A percentile compares a stretch with the other conserved stretches of the same genome.
Evolutionary conservation across 192 early-diverging fungal genomes (phyloP).

Genomic region (Backusella psychrophila): DNA sequence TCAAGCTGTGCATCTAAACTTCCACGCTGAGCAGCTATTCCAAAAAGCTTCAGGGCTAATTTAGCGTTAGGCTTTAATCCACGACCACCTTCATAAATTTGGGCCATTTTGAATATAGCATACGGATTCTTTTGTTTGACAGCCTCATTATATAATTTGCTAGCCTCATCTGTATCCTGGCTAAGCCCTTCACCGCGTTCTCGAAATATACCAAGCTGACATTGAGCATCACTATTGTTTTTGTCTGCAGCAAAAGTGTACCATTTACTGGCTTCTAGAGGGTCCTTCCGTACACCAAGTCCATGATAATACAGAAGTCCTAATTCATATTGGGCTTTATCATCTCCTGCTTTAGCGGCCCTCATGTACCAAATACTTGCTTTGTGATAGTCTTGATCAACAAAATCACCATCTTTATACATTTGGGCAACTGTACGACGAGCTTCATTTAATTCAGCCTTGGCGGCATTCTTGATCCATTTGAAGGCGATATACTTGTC

Average conservation of each 20-base stretch:
- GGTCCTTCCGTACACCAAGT: not conserved
- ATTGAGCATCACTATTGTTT: not conserved
- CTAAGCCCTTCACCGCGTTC: no score
- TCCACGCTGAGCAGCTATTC: not conserved
- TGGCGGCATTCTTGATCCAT: not conserved
- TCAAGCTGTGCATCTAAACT: not conserved
- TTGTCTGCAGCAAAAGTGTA: not conserved
- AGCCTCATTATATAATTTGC: not conserved
- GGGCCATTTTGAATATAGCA: not conserved
- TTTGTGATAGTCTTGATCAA: not conserved
- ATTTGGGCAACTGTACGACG: not conserved
- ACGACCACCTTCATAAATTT: not conserved
- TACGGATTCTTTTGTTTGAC: not conserved
- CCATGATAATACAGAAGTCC: not conserved
- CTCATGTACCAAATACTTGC: slow-evolving; percentile 31
- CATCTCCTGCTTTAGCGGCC: slow-evolving; percentile 18
- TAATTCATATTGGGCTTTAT: slow-evolving; percentile 19
- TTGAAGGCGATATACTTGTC: not conserved
- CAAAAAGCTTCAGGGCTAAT: not conserved
- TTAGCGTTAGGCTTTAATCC: not conserved
- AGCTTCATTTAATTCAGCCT: not conserved
- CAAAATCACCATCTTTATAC: not conserved
- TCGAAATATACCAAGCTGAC: no score
- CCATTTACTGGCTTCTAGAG: not conserved
- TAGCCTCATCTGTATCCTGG: not conserved